Evolutionary conservation across 2,329 filamentous ascomycete species (phyloP), one percentile per base, ranked within the genome.

Genomic region (Penicillium thymicola): DNA sequence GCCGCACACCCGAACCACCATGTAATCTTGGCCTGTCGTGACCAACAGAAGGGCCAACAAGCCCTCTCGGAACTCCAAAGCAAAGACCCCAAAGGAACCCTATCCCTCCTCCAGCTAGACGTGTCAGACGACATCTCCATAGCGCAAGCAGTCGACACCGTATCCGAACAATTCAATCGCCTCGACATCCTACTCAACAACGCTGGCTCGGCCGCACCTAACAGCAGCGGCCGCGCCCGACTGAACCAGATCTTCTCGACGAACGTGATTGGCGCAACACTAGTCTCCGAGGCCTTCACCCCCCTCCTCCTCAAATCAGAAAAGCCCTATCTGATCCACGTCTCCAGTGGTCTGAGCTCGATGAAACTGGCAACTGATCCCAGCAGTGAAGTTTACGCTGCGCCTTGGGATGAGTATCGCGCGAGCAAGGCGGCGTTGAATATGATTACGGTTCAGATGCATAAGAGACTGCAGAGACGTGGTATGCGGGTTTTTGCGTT

Each of bases 91-190:
- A 61, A 68, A 4, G 72, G 72, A 47, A 68, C 66, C 1, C 51
- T 74, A 8, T 70, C 69, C 36, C 42, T 70, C 5, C n/a, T 76
- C 5, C 61, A 74, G 21, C 63, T 77, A 2, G 73, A 76, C 54
- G 66, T 73, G 10, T 67, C 66, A 14, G 49, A 65, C 45, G 70
- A 75, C 32, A 46, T 54, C 1, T 73, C 72, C 6, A 75, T 76
- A 14, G 13, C 49, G 2, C 18, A 50, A 18, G 66, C 62, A 0
- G 58, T 60, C 3, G 18, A 51, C 2, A 38, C 18, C 1, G 56
- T 68, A 7, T 25, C 36, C 5, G 16, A 50, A 4, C 32, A 65
- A 25, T 65, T 59, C 43, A 65, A 63, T 2, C 52, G 49, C 10
- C 57, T 68, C 6, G 58, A 64, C 34, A 47, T 59, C 14, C 54